Evolutionary conservation across 176 grass and related monocot genomes (phyloP), one percentile per base, ranked within the genome.

Genomic region (Rhynchospora breviuscula): DNA sequence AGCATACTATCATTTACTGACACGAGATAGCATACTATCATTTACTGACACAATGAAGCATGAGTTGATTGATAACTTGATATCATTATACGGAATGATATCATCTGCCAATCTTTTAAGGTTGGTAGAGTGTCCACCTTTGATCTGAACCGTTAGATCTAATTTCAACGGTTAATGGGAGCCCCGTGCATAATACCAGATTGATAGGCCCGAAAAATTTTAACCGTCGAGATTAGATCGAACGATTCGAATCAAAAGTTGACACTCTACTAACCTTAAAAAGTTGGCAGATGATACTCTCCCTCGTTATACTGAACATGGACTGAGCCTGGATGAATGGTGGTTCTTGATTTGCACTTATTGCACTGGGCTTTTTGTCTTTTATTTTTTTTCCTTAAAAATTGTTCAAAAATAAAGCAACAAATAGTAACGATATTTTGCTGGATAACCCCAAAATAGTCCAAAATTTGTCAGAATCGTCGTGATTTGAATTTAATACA

Each of bases 1-100:
- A 14, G 47, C 67, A 48, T 75, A 23, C 46, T 14, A 75, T 75
- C 46, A 75, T 52, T 52, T 75, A 7, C 70, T 75, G 70, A 75
- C 70, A 73, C 45, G 26, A 13, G 22, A 44, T 48, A 14, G 47
- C 67, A 48, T 75, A 23, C 46, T 14, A 75, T 75, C 46, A 75
- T 52, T 52, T 75, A 7, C 70, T 75, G 70, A 75, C 70, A 73
- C 45, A 51, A 26, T 75, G 10, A 51, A 75, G 8, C 40, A 75
- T 75, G n/a, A 75, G 49, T 75, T 75, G 70, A 75, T 75, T 2
- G 40, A 75, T 75, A 10, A 75, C 52, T 75, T 75, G 70, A 75
- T 75, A 53, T 75, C 4, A 69, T 69, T 69, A n/a, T n/a, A n/a
- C n/a, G n/a, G n/a, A n/a, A n/a, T n/a, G n/a, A n/a, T n/a, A n/a